Evolutionary conservation across 2,329 filamentous ascomycete species (phyloP), one percentile per base, ranked within the genome.

Genomic region (Botrytis elliptica): DNA sequence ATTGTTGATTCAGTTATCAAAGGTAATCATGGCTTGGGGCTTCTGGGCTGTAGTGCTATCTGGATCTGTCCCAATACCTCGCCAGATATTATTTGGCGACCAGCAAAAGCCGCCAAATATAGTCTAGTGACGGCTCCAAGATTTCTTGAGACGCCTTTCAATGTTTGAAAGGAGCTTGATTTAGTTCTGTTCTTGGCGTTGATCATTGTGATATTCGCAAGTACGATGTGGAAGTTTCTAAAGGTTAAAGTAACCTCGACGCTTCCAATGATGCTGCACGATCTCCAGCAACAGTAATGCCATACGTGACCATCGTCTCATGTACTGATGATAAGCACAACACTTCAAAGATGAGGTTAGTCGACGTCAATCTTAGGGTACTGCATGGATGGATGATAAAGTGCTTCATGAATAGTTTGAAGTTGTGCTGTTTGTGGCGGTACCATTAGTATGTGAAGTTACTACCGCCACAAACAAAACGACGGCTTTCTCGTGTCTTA

Each of bases 111-210:
- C 75, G 84, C 80, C 20, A 88, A 78, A 25, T 84, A 79, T 76
- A 85, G 86, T 20, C 82, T 81, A 16, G 85, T 86, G 25, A 87
- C 83, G 73, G 87, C 83, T 60, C 87, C 88, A 74, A 86, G 57
- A 14, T 29, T 67, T 36, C 38, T 10, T 18, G 49, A 55, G n/a
- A 88, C 88, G 10, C 88, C 88, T 70, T 85, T 85, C 7, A 90
- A 83, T 0, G 85, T 87, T 76, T 82, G 83, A 80, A 83, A 89
- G 16, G 90, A 82, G 69, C 89, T 87, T 0, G 83, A 75, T 74
- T 89, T 81, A 16, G 72, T 65, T 0, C 77, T 78, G 20, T 83
- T 79, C 3, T 84, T 86, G 81, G 83, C 81, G 0, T 77, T 81
- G 2, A 83, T 79, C 10, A 88, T 81, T 74, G 86, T 85, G 79